Conservation (phyloP, 139 green algal genomes). For the Tetraselmis striata region DNA sequence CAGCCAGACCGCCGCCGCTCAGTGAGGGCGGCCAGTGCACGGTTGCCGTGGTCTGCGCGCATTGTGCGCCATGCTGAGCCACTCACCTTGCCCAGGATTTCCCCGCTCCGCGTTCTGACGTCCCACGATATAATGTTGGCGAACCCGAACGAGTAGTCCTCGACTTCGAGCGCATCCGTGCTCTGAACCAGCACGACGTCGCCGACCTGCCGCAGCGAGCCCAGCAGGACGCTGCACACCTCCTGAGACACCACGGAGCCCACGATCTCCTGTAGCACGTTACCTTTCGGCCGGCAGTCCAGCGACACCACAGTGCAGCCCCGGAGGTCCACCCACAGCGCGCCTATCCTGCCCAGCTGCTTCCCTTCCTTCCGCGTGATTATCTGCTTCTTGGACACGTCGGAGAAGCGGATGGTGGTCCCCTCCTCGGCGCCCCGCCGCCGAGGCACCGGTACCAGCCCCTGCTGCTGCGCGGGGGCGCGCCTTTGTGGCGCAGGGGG, state of each 20-base stretch:
- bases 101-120: background rate
- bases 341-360: background rate
- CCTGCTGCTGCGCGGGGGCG: no score
- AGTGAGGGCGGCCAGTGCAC: no score
- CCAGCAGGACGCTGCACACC: background rate
- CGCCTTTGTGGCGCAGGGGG: no score
- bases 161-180: background rate
- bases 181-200: background rate
- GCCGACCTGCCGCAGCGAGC: background rate
- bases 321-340: background rate
- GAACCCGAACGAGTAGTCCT: background rate
- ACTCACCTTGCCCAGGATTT: background rate
- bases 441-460: no score
- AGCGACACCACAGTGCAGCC: background rate
- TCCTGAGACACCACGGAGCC: background rate
- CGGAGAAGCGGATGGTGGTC: background rate
- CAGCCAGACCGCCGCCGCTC: no score
- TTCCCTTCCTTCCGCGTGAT: background rate
- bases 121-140: background rate
- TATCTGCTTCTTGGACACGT: background rate
- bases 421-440: no score
- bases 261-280: background rate
- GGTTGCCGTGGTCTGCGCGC: no score
- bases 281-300: background rate
- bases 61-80: no score